Percentiles rank a stretch among this genome's conserved stretches.
Evolutionary conservation across 179 eudicot genomes (phyloP).

Genomic region (Patellifolia procumbens): DNA sequence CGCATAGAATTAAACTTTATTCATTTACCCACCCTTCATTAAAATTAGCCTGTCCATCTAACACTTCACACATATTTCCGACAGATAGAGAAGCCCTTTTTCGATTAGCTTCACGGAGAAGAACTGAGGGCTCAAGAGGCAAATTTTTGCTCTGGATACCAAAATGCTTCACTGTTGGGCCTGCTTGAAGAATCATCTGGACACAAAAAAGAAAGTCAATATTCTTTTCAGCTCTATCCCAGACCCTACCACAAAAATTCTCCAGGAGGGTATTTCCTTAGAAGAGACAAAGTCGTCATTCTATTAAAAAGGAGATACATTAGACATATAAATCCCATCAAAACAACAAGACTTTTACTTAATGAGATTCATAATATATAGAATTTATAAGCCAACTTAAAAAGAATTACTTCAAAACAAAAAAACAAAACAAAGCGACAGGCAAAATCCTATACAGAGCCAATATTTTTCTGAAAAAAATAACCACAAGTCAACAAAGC

Average conservation of each 20-base stretch:
- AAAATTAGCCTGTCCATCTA: slow-evolving; percentile 57
- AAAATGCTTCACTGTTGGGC: slow-evolving; percentile 70
- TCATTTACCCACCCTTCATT: slow-evolving; percentile 52
- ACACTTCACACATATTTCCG: slow-evolving; percentile 76
- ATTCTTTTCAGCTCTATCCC: slow-evolving; percentile 7
- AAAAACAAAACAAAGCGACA: neutral
- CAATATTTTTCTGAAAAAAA: neutral
- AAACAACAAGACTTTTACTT: neutral
- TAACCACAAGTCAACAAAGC: no score
- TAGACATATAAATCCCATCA: neutral
- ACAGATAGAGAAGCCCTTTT: slow-evolving; percentile 91
- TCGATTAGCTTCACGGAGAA: slow-evolving; percentile 92
- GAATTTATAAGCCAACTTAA: neutral
- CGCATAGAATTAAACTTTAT: neutral
- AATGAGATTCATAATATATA: neutral
- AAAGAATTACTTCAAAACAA: neutral
- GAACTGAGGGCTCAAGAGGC: slow-evolving; percentile 89
- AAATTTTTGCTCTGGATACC: slow-evolving; percentile 88
- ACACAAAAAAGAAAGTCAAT: slow-evolving; percentile 22
- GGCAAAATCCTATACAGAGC: neutral
- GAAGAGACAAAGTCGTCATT: neutral
- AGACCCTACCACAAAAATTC: neutral
- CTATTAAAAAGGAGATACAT: neutral
- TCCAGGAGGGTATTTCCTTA: neutral
- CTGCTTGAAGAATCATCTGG: slow-evolving; percentile 84